Conservation (phyloP, 345 rosid genomes). For the Hibiscus trionum region DNA sequence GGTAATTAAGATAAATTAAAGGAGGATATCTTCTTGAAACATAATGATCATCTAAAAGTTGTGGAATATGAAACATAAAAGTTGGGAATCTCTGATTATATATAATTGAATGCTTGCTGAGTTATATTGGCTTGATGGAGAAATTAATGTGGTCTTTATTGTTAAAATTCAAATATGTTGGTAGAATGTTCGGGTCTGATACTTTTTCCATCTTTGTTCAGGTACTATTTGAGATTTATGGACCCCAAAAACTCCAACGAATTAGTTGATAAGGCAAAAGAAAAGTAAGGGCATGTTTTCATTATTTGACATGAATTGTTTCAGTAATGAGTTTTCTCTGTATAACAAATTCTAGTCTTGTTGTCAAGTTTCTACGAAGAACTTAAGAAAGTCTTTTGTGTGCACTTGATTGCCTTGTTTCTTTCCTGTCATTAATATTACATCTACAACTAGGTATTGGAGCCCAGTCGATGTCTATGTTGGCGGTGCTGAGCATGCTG, state of each 20-base stretch:
- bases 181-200: conserved; percentile 5
- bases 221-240: conserved; percentile 98
- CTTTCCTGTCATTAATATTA: conserved; percentile 1
- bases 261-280: conserved; percentile 69
- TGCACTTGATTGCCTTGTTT: background rate
- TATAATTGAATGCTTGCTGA: background rate
- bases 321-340: background rate
- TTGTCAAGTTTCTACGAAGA: background rate
- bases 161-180: background rate
- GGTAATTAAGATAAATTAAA: background rate
- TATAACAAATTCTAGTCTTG: background rate
- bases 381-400: background rate
- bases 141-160: background rate
- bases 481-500: conserved; percentile 99
- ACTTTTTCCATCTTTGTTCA: conserved; percentile 21
- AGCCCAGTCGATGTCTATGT: conserved; percentile 90
- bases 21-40: background rate
- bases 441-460: conserved; percentile 58
- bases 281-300: conserved; percentile 43
- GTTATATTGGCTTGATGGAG: background rate
- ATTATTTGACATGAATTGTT: background rate
- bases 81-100: background rate
- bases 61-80: conserved; percentile 1
- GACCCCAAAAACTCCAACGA: conserved; percentile 72
- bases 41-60: background rate